Evolutionary conservation across 306 rosid genomes (phyloP).

Genomic region (Lathyrus tuberosus): DNA sequence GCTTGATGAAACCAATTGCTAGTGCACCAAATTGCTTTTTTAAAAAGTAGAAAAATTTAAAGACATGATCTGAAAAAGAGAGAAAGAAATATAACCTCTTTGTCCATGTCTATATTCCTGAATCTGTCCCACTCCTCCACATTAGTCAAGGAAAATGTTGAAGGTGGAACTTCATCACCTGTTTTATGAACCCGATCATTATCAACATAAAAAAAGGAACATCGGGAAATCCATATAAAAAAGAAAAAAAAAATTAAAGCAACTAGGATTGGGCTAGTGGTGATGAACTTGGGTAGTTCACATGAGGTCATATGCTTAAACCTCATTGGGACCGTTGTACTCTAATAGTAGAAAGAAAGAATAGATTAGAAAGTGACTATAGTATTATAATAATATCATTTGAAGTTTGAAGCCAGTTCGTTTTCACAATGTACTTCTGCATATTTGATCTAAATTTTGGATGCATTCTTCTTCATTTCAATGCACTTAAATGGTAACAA

Average conservation of each 20-base stretch:
- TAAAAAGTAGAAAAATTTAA: conserved; percentile 5
- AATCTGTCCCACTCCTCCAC: conserved; percentile 86
- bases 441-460: conserved; percentile 31
- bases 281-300: neutral
- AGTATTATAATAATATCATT: conserved; percentile 11
- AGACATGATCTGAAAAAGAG: conserved; percentile 1
- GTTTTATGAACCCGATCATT: conserved; percentile 47
- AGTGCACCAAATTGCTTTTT: conserved; percentile 27
- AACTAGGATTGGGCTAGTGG: neutral
- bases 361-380: conserved; percentile 6
- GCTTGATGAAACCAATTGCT: conserved; percentile 25
- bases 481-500: conserved; percentile 19
- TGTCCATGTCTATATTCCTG: conserved; percentile 97
- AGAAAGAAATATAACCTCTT: conserved; percentile 64
- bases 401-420: conserved; percentile 25
- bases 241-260: conserved; percentile 2
- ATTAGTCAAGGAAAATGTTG: conserved; percentile 79
- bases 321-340: conserved; percentile 16
- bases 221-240: neutral
- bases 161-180: conserved; percentile 86
- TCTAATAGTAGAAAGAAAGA: neutral
- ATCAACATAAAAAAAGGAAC: conserved; percentile 17
- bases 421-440: conserved; percentile 20
- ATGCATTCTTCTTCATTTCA: neutral
- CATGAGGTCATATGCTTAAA: conserved; percentile 13